A percentile compares a stretch with the other conserved stretches of the same genome.
Conservation (phyloP, 2,329 filamentous ascomycete species). For the Penicillium sp. region DNA sequence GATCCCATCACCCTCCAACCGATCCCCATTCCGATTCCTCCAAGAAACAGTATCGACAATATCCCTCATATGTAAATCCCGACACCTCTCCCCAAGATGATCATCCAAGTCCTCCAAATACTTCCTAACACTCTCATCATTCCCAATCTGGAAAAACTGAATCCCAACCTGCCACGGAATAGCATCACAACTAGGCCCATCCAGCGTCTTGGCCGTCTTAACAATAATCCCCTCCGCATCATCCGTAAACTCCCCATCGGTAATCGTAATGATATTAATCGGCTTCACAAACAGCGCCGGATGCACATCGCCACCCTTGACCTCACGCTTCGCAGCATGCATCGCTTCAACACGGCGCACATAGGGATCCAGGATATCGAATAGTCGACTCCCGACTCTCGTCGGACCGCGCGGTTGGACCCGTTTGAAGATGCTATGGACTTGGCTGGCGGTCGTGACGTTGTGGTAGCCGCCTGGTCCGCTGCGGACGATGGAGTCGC, state of each 20-base stretch:
- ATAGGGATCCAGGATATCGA: constrained; percentile 70
- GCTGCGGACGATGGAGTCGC: background rate
- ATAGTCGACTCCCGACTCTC: constrained; percentile 68
- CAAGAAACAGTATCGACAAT: constrained; percentile 91
- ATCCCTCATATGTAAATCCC: constrained; percentile 57
- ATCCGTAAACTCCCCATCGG: constrained; percentile 78
- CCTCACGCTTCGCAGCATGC: constrained; percentile 39
- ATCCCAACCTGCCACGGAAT: constrained; percentile 80
- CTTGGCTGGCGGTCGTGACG: constrained; percentile 55
- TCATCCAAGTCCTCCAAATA: constrained; percentile 74
- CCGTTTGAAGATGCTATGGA: constrained; percentile 66
- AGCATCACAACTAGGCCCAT: constrained; percentile 60
- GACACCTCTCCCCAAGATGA: constrained; percentile 55
- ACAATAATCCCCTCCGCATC: constrained; percentile 71
- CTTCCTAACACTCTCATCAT: constrained; percentile 60
- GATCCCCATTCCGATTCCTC: constrained; percentile 47
- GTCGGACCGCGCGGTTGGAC: constrained; percentile 66
- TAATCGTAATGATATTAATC: constrained; percentile 88
- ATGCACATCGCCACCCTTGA: constrained; percentile 23
- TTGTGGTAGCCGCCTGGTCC: constrained; percentile 60
- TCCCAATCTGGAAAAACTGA: constrained; percentile 93
- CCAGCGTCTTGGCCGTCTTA: constrained; percentile 62
- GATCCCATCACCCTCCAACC: constrained; percentile 65
- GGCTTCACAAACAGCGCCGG: constrained; percentile 57
- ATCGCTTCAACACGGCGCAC: constrained; percentile 53